Percentiles rank a stretch among this genome's conserved stretches.
phyloP scores from a whole-genome alignment of 2,329 filamentous ascomycete genomes.

The Pseudocercospora crystallina region DNA sequence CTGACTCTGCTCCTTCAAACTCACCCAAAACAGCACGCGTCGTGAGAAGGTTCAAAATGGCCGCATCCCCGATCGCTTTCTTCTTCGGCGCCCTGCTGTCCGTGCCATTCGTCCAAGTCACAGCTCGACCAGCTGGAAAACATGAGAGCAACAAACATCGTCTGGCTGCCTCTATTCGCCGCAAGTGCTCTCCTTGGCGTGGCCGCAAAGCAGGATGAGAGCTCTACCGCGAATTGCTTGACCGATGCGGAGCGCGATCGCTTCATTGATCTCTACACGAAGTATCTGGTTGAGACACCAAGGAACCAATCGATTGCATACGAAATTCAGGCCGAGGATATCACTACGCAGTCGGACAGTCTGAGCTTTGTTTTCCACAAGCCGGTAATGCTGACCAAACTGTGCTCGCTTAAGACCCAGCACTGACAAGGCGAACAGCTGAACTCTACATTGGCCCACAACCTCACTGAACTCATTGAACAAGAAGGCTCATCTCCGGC shows the following conservation, averaged over 20 bases:
- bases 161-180: constrained; percentile 6
- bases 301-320: constrained; percentile 2
- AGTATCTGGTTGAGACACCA: constrained; percentile 8
- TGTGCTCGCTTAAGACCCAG: neutral
- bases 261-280: constrained; percentile 5
- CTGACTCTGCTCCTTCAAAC: too few species aligned
- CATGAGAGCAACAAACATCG: constrained; percentile 3
- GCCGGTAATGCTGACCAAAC: constrained; percentile 3
- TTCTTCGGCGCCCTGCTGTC: constrained; percentile 13
- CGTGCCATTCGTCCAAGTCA: constrained; percentile 14
- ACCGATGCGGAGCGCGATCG: constrained; percentile 8
- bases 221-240: constrained; percentile 3
- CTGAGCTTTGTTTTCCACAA: constrained; percentile 13
- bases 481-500: constrained; percentile 18
- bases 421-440: constrained; percentile 8
- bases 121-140: neutral
- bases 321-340: constrained; percentile 9
- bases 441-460: constrained; percentile 15
- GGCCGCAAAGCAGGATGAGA: constrained; percentile 8
- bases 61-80: constrained; percentile 12
- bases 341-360: constrained; percentile 12
- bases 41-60: neutral
- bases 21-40: neutral
- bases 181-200: constrained; percentile 6
- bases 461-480: constrained; percentile 15